phyloP scores from a whole-genome alignment of 768 basidiomycete genomes.

The Macrolepiota albuminosa region DNA sequence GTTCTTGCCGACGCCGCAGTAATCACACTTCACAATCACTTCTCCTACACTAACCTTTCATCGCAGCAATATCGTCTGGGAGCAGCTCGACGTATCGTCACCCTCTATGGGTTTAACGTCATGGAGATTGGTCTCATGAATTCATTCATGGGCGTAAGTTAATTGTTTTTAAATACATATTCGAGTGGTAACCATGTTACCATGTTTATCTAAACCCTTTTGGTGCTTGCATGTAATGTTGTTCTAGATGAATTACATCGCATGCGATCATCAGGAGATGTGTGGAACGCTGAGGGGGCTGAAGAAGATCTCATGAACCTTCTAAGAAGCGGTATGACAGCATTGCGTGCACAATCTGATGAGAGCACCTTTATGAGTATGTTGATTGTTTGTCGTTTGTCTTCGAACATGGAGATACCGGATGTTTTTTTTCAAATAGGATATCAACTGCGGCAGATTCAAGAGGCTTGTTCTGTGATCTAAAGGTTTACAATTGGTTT shows the following conservation, averaged over 20 bases:
- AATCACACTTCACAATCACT: slow-evolving; percentile 48
- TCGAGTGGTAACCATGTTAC: neutral
- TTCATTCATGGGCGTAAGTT: slow-evolving; percentile 49
- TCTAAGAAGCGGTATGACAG: slow-evolving; percentile 34
- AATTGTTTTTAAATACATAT: neutral
- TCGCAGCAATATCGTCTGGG: slow-evolving; percentile 40
- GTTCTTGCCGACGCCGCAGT: slow-evolving; percentile 45
- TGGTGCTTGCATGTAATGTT: slow-evolving; percentile 42
- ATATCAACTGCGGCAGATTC: slow-evolving; percentile 41
- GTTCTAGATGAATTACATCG: slow-evolving; percentile 43
- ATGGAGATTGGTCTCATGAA: slow-evolving; percentile 37
- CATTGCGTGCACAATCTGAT: slow-evolving; percentile 38
- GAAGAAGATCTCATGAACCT: slow-evolving; percentile 41
- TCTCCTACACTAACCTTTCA: slow-evolving; percentile 35
- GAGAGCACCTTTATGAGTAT: slow-evolving; percentile 43
- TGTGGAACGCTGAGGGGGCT: slow-evolving; percentile 23
- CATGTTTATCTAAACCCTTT: slow-evolving; percentile 32
- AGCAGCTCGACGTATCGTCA: slow-evolving; percentile 39
- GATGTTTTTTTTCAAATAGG: slow-evolving; percentile 22
- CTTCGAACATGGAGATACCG: neutral
- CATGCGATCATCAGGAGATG: slow-evolving; percentile 27
- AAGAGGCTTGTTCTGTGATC: slow-evolving; percentile 40
- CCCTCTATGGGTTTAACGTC: slow-evolving; percentile 32
- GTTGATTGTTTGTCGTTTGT: slow-evolving; percentile 20
- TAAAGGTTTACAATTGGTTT: slow-evolving; percentile 8